Conservation (phyloP, 169 alveolate genomes). For the Plasmodium billcollinsi region DNA sequence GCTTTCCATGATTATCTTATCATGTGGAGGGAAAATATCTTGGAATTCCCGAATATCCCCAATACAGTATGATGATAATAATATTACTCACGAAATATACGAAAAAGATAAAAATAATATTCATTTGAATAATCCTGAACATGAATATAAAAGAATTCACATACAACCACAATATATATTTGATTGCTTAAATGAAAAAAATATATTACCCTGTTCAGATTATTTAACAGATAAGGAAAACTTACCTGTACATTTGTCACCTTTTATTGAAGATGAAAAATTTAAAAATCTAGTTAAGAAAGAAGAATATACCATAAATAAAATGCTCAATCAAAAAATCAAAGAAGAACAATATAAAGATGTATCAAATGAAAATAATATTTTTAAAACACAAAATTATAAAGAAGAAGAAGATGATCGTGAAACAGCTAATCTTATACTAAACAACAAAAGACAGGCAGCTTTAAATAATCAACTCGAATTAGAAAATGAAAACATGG, state of each 20-base stretch:
- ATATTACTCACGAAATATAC: constrained; percentile 56
- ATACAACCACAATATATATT: constrained; percentile 97
- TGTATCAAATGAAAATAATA: neutral
- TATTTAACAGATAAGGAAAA: constrained; percentile 91
- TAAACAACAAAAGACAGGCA: constrained; percentile 10
- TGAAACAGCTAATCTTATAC: constrained; percentile 14
- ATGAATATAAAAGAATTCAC: constrained; percentile 63
- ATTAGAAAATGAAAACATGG: constrained; percentile 35
- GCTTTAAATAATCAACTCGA: constrained; percentile 54
- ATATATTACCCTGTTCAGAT: constrained; percentile 90
- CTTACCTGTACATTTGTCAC: constrained; percentile 97
- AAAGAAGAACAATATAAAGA: neutral
- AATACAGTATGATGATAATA: neutral
- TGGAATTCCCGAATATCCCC: constrained; percentile 54
- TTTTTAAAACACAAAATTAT: neutral
- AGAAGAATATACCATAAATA: constrained; percentile 61
- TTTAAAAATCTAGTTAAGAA: constrained; percentile 60
- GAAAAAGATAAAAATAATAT: constrained; percentile 16
- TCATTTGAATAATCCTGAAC: constrained; percentile 82
- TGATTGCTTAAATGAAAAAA: constrained; percentile 92
- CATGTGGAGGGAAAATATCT: constrained; percentile 42
- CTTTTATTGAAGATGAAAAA: constrained; percentile 86
- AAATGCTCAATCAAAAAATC: constrained; percentile 14
- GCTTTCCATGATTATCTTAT: constrained; percentile 32
- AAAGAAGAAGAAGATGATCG: constrained; percentile 5